Evolutionary conservation across 805 yeast species (phyloP).

Genomic region (Candida xiaguanensis): DNA sequence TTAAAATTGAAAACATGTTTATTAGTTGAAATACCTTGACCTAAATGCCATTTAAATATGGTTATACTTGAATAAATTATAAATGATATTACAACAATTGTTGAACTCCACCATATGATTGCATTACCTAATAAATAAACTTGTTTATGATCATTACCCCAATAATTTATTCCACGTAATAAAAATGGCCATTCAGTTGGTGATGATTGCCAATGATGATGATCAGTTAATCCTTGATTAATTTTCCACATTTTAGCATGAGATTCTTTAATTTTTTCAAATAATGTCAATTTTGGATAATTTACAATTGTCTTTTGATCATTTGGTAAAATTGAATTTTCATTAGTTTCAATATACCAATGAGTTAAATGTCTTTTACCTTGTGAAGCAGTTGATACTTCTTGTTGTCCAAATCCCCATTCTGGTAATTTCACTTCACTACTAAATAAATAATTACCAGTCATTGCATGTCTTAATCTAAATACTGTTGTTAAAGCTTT

Average conservation of each 20-base stretch:
- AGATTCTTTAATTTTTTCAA: conserved; percentile 59
- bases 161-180: conserved; percentile 76
- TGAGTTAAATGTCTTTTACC: conserved; percentile 58
- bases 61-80: conserved; percentile 45
- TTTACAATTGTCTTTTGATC: conserved; percentile 26
- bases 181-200: conserved; percentile 77
- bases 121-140: conserved; percentile 77
- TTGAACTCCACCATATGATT: conserved; percentile 71
- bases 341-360: conserved; percentile 76
- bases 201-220: conserved; percentile 68
- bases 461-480: conserved; percentile 74
- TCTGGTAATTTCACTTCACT: conserved; percentile 70
- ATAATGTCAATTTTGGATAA: conserved; percentile 53
- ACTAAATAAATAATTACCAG: conserved; percentile 75
- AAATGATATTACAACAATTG: conserved; percentile 51
- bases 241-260: conserved; percentile 76
- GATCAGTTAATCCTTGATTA: conserved; percentile 63
- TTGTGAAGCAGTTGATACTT: conserved; percentile 74
- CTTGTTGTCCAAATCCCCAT: conserved; percentile 84
- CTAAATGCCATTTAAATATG: conserved; percentile 61
- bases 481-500: conserved; percentile 68
- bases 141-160: conserved; percentile 60
- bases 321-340: conserved; percentile 43
- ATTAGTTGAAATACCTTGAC: conserved; percentile 39
- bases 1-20: conserved; percentile 62